phyloP scores from a whole-genome alignment of 129 eudicot genomes.

The Smallanthus sonchifolius region DNA sequence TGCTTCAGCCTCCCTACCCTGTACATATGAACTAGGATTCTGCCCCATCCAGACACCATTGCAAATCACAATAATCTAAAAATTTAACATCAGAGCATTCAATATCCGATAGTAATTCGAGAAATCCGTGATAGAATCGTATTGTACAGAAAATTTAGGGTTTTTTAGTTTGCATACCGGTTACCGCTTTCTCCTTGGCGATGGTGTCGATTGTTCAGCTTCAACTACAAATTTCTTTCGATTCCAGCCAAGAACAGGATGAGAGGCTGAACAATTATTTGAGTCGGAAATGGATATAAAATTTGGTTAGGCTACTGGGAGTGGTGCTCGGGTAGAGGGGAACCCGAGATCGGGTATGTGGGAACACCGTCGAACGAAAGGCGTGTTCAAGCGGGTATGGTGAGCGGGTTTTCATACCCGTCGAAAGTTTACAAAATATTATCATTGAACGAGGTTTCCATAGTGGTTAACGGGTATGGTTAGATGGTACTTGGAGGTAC shows the following conservation, averaged over 20 bases:
- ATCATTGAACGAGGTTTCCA: too few species aligned
- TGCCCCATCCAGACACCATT: constrained; percentile 27
- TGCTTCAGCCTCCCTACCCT: constrained; percentile 6
- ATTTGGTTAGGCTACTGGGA: too few species aligned
- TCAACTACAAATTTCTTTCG: background rate
- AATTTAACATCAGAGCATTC: background rate
- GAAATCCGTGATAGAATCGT: background rate
- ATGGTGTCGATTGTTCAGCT: background rate
- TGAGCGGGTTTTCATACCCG: too few species aligned
- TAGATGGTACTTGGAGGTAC: too few species aligned
- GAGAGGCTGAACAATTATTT: background rate
- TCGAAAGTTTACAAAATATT: too few species aligned
- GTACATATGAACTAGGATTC: constrained; percentile 11
- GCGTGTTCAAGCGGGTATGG: too few species aligned
- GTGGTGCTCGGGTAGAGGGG: too few species aligned
- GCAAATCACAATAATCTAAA: constrained; percentile 7
- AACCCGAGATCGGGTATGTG: too few species aligned
- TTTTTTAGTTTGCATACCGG: background rate
- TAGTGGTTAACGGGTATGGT: too few species aligned
- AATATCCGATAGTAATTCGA: background rate
- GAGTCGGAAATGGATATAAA: too few species aligned
- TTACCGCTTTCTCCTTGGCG: background rate
- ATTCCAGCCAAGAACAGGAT: background rate
- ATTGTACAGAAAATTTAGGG: background rate
- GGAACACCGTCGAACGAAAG: too few species aligned